Evolutionary conservation across 257 asterid genomes (phyloP).

Genomic region (Solanum habrochaites): DNA sequence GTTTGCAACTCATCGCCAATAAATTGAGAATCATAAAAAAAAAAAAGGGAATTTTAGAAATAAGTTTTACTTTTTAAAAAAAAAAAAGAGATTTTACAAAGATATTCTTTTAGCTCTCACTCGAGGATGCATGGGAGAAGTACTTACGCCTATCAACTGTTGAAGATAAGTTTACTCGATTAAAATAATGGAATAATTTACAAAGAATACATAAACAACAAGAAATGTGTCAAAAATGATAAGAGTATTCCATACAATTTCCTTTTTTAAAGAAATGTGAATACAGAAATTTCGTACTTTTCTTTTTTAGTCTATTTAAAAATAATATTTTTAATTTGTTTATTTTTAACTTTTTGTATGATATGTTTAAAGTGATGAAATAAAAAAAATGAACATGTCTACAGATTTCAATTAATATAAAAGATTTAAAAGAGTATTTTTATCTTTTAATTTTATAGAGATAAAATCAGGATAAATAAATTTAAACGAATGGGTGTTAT

Average conservation of each 20-base stretch:
- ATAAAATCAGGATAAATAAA: not conserved
- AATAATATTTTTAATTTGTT: no score
- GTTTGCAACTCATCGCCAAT: not conserved
- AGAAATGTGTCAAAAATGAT: not conserved
- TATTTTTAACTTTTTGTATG: no score
- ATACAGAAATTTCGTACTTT: not conserved
- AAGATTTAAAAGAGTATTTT: no score
- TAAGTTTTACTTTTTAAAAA: not conserved
- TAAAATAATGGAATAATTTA: not conserved
- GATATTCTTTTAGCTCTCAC: not conserved
- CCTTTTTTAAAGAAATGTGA: not conserved
- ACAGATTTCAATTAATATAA: no score
- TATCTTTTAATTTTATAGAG: no score
- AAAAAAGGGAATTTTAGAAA: not conserved
- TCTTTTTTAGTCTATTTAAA: no score
- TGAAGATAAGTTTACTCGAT: not conserved
- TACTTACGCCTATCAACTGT: not conserved
- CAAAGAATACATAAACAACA: not conserved
- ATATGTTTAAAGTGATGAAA: no score
- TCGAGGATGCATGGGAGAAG: not conserved
- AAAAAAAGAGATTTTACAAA: not conserved
- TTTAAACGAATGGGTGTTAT: not conserved
- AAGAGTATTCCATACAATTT: not conserved
- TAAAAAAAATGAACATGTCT: not conserved
- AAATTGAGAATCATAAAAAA: not conserved